Conservation (phyloP, 2,329 filamentous ascomycete genomes). For the Aspergillus sp. region DNA sequence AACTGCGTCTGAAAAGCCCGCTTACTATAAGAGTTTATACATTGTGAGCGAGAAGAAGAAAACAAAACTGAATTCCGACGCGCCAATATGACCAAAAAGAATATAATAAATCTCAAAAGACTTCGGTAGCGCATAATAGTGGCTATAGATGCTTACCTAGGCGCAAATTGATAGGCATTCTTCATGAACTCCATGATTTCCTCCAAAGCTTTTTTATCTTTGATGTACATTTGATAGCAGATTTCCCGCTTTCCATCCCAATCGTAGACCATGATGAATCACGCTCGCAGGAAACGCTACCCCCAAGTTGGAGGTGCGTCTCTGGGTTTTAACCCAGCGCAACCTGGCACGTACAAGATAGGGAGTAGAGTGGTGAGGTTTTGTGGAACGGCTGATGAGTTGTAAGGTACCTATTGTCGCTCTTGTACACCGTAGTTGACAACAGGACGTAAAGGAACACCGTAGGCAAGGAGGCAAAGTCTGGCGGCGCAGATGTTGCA, state of each 20-base stretch:
- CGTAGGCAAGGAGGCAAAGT: constrained; percentile 11
- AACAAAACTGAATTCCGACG: too few species aligned
- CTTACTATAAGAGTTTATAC: constrained; percentile 45
- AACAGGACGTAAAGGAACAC: constrained; percentile 3
- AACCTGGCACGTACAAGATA: background rate
- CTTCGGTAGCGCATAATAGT: background rate
- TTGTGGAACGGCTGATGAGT: constrained; percentile 11
- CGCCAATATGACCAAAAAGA: too few species aligned
- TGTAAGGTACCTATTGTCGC: constrained; percentile 29
- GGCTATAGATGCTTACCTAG: constrained; percentile 52
- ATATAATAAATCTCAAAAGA: too few species aligned
- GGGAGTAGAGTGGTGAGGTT: background rate
- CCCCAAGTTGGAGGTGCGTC: constrained; percentile 22
- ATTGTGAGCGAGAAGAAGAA: constrained; percentile 1
- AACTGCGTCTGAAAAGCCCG: constrained; percentile 73
- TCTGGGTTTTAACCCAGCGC: constrained; percentile 8
- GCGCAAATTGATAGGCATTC: constrained; percentile 60
- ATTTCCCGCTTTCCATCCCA: constrained; percentile 64
- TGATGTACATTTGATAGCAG: constrained; percentile 70
- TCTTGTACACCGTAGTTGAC: constrained; percentile 29
- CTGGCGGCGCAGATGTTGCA: constrained; percentile 14
- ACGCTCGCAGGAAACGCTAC: constrained; percentile 12
- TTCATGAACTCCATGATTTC: constrained; percentile 71
- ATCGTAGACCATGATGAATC: constrained; percentile 50
- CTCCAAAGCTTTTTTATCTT: constrained; percentile 66